Base-by-base conservation (phyloP, 352 stramenopile species). In the Phytophthora pisi region DNA sequence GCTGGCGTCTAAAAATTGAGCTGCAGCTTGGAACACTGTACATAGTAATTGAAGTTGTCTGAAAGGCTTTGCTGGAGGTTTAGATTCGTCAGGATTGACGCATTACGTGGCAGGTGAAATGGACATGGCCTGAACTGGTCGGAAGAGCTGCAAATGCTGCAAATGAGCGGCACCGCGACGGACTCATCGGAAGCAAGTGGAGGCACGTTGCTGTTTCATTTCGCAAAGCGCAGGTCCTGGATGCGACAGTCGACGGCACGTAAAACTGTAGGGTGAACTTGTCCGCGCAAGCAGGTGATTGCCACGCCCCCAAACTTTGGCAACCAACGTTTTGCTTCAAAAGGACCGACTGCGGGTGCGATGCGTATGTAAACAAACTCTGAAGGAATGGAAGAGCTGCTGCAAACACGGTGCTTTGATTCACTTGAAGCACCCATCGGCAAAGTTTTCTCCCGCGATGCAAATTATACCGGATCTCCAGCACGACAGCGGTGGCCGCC, bases 231-330 rank as follows among this genome's bases (percentile, higher is more conserved):
- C 61, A 62, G 42, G 45, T n/a, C 51, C 38, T 15, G 38, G 18
- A 52, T 69, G 54, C 40, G 45, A 64, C 34, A 59, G 61, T 57
- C 54, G 61, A 53, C 51, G 54, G 34, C 45, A 40, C 51, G 51
- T 49, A 40, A 61, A 46, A 46, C 28, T 26, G 16, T 13, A 43
- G 38, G 24, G 38, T 46, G 53, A 38, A 34, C 36, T 31, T 38
- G 28, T 24, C 26, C 13, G 16, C 15, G 50, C 52, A 52, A 57
- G 53, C 61, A 57, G 20, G 23, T 56, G 51, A 43, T 63, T 62
- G 30, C 45, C 42, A 45, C n/a, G 43, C n/a, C 42, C 15, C 36
- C 0, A 42, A n/a, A 42, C 9, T n/a, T n/a, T 42, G 40, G 15
- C 3, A 3, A 51, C 26, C n/a, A 51, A 51, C 13, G 15, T 26